Conservation (phyloP, 345 rosid species). For the Alliaria petiolata region DNA sequence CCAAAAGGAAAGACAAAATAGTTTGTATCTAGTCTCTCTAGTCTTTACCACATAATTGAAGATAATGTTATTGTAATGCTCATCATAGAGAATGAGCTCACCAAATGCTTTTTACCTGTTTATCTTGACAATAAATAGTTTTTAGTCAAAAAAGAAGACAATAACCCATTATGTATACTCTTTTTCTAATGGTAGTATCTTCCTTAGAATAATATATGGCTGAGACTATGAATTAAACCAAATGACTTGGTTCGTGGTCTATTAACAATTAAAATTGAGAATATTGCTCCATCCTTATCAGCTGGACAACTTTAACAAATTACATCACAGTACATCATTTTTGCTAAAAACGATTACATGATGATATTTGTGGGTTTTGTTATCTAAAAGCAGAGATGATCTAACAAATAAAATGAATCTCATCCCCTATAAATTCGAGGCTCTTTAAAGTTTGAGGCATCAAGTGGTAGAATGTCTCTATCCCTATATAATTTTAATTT, state of each 20-base stretch:
- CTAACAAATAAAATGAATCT: not conserved
- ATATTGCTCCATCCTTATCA: constrained; percentile 4
- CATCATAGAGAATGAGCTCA: constrained; percentile 27
- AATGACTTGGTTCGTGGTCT: not conserved
- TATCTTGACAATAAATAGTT: not conserved
- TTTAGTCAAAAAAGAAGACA: no score
- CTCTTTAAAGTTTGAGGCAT: not conserved
- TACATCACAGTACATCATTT: not conserved
- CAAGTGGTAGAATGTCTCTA: constrained; percentile 18
- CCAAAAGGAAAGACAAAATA: constrained; percentile 6
- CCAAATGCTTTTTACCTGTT: constrained; percentile 8
- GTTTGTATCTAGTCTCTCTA: constrained; percentile 5
- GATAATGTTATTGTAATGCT: not conserved
- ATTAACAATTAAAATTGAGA: not conserved
- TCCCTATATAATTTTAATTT: not conserved
- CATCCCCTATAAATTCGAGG: not conserved
- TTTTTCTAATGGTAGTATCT: not conserved
- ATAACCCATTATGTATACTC: not conserved
- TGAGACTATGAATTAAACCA: not conserved
- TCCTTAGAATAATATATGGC: no score
- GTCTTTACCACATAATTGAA: not conserved
- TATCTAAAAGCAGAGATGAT: not conserved
- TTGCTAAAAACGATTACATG: not conserved
- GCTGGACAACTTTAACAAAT: not conserved
- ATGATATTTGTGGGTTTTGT: not conserved